These are phyloP conservation scores for Polytolypa hystricis DNA, from an alignment of 2,329 filamentous ascomycete species.

Conservation along the genomic window DNA sequence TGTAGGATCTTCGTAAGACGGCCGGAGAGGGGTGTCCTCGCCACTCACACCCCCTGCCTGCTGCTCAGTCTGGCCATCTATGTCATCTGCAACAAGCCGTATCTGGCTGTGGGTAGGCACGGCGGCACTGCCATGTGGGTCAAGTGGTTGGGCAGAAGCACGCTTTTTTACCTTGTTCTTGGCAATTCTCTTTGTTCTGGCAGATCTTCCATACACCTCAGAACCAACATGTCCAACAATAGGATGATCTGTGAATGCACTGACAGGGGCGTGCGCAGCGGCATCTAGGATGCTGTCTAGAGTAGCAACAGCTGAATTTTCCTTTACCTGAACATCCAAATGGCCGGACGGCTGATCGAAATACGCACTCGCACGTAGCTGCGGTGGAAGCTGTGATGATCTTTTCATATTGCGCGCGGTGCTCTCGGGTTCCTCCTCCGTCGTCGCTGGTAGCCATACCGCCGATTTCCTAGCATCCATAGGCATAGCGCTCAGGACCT, in stretches of 20 bases:
- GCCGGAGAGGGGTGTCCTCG: slow-evolving; percentile 9
- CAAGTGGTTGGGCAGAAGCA: background rate
- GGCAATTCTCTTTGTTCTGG: slow-evolving; percentile 19
- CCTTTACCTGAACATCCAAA: slow-evolving; percentile 48
- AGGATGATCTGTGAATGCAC: slow-evolving; percentile 80
- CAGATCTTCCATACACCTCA: slow-evolving; percentile 62
- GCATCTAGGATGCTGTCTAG: slow-evolving; percentile 88
- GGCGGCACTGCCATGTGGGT: slow-evolving; percentile 16
- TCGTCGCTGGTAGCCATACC: slow-evolving; percentile 28
- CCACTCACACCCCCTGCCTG: slow-evolving; percentile 12
- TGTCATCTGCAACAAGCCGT: slow-evolving; percentile 8
- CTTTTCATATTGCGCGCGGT: slow-evolving; percentile 8
- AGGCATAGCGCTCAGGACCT: slow-evolving; percentile 57
- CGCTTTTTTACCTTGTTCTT: slow-evolving; percentile 17
- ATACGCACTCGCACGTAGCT: slow-evolving; percentile 80
- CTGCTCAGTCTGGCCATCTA: slow-evolving; percentile 12
- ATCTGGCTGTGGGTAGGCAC: slow-evolving; percentile 12
- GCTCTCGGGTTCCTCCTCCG: slow-evolving; percentile 16
- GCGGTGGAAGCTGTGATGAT: slow-evolving; percentile 55
- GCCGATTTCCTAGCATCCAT: slow-evolving; percentile 43
- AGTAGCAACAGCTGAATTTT: slow-evolving; percentile 76
- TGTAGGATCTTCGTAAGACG: slow-evolving; percentile 12
- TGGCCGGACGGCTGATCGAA: slow-evolving; percentile 60
- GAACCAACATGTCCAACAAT: slow-evolving; percentile 65
- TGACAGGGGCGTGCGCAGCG: slow-evolving; percentile 75